A percentile compares a stretch with the other conserved stretches of the same genome.
phyloP scores from a whole-genome alignment of 352 stramenopile species.

The Globisporangium mamillatum region DNA sequence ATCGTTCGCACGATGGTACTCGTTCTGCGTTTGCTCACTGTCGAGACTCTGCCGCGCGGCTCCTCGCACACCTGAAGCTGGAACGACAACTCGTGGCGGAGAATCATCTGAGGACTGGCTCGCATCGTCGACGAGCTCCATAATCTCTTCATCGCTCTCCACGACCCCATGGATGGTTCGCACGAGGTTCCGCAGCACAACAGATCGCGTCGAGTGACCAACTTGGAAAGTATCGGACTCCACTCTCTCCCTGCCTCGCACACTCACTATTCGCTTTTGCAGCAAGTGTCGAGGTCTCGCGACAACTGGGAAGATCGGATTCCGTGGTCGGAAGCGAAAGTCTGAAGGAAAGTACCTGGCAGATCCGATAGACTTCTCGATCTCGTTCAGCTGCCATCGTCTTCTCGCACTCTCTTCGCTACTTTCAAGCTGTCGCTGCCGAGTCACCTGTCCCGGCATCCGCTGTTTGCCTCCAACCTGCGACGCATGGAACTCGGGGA shows the following conservation, averaged over 20 bases:
- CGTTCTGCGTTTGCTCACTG: background rate
- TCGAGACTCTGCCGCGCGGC: background rate
- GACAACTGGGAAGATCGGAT: slow-evolving; percentile 39
- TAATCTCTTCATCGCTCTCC: slow-evolving; percentile 23
- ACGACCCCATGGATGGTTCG: slow-evolving; percentile 47
- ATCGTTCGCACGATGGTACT: slow-evolving; percentile 1
- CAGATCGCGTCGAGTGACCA: slow-evolving; percentile 43
- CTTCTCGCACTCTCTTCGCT: slow-evolving; percentile 13
- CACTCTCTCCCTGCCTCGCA: slow-evolving; percentile 11
- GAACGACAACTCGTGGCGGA: background rate
- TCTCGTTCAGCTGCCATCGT: slow-evolving; percentile 62
- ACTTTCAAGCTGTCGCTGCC: slow-evolving; percentile 6
- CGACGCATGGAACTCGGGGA: slow-evolving; percentile 75
- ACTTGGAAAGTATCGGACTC: slow-evolving; percentile 26
- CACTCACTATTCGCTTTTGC: slow-evolving; percentile 19
- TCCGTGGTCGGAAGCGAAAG: slow-evolving; percentile 28
- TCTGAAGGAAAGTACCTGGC: slow-evolving; percentile 47
- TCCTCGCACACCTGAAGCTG: background rate
- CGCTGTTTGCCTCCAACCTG: slow-evolving; percentile 62
- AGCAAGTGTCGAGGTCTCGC: slow-evolving; percentile 41
- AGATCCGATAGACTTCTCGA: slow-evolving; percentile 48
- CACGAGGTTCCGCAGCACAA: slow-evolving; percentile 45
- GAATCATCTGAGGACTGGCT: background rate
- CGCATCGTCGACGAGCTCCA: slow-evolving; percentile 1
- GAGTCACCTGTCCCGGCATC: background rate